Base-by-base conservation (phyloP, 2,329 filamentous ascomycete species). In the Neocatenulostroma microsporum region DNA sequence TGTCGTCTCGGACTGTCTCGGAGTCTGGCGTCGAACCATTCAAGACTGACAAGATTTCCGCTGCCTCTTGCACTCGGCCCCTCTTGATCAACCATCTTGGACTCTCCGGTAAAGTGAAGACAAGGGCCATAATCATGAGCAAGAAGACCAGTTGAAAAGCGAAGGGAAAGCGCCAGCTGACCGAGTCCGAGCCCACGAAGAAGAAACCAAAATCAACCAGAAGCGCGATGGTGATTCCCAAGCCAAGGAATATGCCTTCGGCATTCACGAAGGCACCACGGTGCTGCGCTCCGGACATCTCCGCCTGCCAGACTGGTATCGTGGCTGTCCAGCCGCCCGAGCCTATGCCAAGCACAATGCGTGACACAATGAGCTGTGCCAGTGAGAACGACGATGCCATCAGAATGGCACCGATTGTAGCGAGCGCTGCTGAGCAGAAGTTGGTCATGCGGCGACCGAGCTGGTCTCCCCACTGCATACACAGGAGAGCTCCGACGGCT, bases 401-500 rank as follows among this genome's bases (percentile, higher is more conserved):
- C 62, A 73, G 67, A 41, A 68, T 64, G 41, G 68, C 62, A 11
- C 68, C 68, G 35, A 71, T 51, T 40, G 9, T 29, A 7, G 26
- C 8, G 10, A 29, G 8, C 10, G 26, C 26, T 8, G 15, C 13
- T 7, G 26, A 70, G n/a, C n/a, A n/a, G n/a, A n/a, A n/a, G n/a
- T n/a, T n/a, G n/a, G n/a, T n/a, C 68, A 51, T 70, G 67, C 44
- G 26, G 7, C 76, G 65, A 19, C 75, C 76, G 27, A 78, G 67
- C 8, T 66, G 61, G 43, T 82, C 77, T 21, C 77, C 77, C 5
- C 74, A 54, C 56, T 63, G 65, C 38, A 62, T 55, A 10, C 51
- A 55, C 15, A 60, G 50, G 1, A 66, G 55, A 5, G 63, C 64
- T 27, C 61, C 61, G 30, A 61, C 56, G 46, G n/a, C n/a, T n/a